phyloP scores from a whole-genome alignment of 2,329 filamentous ascomycete genomes.

The Hirsutella thompsonii region DNA sequence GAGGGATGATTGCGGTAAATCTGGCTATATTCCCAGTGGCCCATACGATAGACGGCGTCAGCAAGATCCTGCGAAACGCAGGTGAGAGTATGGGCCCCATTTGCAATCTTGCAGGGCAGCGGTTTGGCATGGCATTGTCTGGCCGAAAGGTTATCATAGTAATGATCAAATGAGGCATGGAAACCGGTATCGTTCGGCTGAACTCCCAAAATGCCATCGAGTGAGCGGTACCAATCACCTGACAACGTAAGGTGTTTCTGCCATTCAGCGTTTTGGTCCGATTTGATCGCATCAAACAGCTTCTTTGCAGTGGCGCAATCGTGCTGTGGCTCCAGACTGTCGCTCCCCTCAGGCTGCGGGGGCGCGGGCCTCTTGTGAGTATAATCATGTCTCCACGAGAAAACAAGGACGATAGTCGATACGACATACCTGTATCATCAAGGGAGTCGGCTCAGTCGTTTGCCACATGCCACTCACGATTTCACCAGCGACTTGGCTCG shows the following conservation, averaged over 20 bases:
- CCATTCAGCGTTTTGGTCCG: constrained; percentile 39
- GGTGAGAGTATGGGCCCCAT: constrained; percentile 28
- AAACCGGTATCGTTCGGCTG: constrained; percentile 42
- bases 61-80: constrained; percentile 53
- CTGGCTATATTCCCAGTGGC: constrained; percentile 70
- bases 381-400: not conserved
- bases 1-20: constrained; percentile 56
- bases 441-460: constrained; percentile 24
- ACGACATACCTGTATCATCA: constrained; percentile 29
- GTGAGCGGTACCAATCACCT: constrained; percentile 36
- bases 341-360: constrained; percentile 37
- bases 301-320: constrained; percentile 39
- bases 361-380: not conserved
- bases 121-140: constrained; percentile 64
- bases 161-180: constrained; percentile 65
- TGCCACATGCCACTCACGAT: constrained; percentile 58
- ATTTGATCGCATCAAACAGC: constrained; percentile 31
- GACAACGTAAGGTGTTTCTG: constrained; percentile 47
- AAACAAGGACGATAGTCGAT: not conserved
- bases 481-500: constrained; percentile 68
- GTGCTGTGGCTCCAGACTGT: constrained; percentile 66
- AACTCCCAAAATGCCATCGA: constrained; percentile 61
- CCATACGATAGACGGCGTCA: constrained; percentile 60
- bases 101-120: constrained; percentile 50
- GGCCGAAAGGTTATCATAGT: constrained; percentile 73